phyloP scores from a whole-genome alignment of 495 filamentous ascomycete genomes.

The Staphylotrichum longicolle region DNA sequence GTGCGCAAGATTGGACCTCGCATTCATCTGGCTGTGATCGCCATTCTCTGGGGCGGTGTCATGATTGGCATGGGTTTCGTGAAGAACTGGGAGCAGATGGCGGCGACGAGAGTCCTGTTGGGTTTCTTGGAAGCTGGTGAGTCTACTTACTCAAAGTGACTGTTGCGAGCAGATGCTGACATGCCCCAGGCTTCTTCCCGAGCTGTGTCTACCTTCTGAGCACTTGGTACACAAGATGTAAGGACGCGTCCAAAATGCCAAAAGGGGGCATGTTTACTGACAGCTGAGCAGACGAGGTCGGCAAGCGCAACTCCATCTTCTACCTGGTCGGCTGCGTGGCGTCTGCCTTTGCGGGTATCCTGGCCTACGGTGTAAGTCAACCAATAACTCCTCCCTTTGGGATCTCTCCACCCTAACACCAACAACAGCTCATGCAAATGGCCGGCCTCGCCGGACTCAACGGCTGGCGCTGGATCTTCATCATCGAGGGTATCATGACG shows the following conservation, averaged over 20 bases:
- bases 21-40: constrained; percentile 53
- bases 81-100: constrained; percentile 49
- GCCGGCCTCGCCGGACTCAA: constrained; percentile 44
- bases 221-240: constrained; percentile 63
- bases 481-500: constrained; percentile 57
- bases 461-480: constrained; percentile 67
- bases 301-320: constrained; percentile 62
- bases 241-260: constrained; percentile 3
- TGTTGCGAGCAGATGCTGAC: not conserved
- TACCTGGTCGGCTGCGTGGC: constrained; percentile 64
- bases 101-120: constrained; percentile 56
- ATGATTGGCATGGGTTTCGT: constrained; percentile 67
- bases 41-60: constrained; percentile 44
- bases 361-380: constrained; percentile 55
- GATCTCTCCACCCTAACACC: too few species aligned
- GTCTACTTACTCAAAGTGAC: not conserved
- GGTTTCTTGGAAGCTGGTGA: constrained; percentile 63
- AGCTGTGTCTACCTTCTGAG: constrained; percentile 60
- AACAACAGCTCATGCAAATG: constrained; percentile 54
- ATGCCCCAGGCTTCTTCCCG: constrained; percentile 53
- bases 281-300: constrained; percentile 51
- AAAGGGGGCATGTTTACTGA: not conserved
- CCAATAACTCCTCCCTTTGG: too few species aligned
- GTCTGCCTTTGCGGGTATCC: constrained; percentile 59
- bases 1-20: constrained; percentile 61